These are phyloP conservation scores for Eucalyptus cladocalyx DNA, from an alignment of 345 rosid genomes.

Conservation along the genomic window DNA sequence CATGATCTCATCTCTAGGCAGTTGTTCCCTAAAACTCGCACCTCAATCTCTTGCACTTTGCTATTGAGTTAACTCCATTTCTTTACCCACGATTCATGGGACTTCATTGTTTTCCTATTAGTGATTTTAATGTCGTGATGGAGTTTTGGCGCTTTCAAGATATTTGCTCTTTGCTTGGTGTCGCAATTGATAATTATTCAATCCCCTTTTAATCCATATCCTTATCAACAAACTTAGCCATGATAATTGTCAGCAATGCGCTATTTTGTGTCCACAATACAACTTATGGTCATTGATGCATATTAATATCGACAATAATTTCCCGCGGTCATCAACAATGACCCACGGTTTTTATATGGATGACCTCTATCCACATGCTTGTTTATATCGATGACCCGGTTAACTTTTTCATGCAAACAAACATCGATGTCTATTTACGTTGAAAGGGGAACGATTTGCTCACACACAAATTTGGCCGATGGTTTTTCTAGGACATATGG, in stretches of 20 bases:
- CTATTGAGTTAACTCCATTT: background rate
- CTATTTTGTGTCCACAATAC: background rate
- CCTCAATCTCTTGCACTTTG: background rate
- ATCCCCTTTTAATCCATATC: background rate
- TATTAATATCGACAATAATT: background rate
- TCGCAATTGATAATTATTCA: accelerated
- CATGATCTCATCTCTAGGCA: background rate
- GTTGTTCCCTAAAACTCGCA: background rate
- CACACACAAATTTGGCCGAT: background rate
- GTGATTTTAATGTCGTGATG: accelerated
- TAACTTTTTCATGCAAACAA: background rate
- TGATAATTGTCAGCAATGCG: background rate
- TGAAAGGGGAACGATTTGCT: background rate
- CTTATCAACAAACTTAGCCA: accelerated
- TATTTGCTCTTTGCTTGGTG: background rate
- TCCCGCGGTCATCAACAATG: background rate
- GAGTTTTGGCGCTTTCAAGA: background rate
- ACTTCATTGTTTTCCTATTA: background rate
- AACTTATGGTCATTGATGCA: accelerated
- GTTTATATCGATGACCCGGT: background rate
- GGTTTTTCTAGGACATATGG: background rate
- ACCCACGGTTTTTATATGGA: background rate
- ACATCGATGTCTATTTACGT: background rate
- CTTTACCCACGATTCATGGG: background rate
- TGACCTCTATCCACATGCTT: background rate